Base-by-base conservation (phyloP, 345 rosid species). In the Crucihimalaya himalaica region DNA sequence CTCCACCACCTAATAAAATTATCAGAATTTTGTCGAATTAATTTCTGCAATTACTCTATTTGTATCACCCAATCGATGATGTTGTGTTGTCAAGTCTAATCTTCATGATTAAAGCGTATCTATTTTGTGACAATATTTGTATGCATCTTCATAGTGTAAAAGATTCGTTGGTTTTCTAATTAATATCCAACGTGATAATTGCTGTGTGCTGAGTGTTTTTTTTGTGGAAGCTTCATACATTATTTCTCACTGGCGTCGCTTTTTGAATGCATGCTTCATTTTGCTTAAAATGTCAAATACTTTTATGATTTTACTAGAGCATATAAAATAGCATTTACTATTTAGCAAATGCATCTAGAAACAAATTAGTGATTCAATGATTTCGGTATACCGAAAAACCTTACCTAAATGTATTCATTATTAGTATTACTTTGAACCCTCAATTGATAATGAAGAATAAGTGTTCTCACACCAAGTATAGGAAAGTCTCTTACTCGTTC, bases 151-250 rank as follows among this genome's bases (percentile, higher is more conserved):
- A n/a, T 58, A 55, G 65, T 73, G 58, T 8, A 37, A n/a, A n/a
- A 66, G 72, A 66, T 39, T 37, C 45, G 46, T 16, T n/a, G n/a
- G n/a, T n/a, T n/a, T 58, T 37, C 5, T 14, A 48, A 23, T n/a
- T 29, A 29, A 29, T 37, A 58, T 48, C 45, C 59, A 66, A 66
- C 62, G 67, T 74, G 78, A 74, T 28, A 74, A 57, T 48, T 58
- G 78, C 66, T 74, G 63, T 23, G 45, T n/a, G 4, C 43, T 31
- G 12, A 47, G 52, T 47, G 52, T 20, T 48, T 31, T 51, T 63
- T 56, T 62, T 54, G 18, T 43, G 39, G 55, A 31, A 35, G 39
- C 21, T 64, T 73, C 53, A 51, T 53, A 18, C 54, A 73, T 55
- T 31, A 52, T 9, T 62, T 71, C 15, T 40, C 29, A 50, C 43